Evolutionary conservation across 495 filamentous ascomycete genomes (phyloP).

Genomic region (Platismatia glauca): DNA sequence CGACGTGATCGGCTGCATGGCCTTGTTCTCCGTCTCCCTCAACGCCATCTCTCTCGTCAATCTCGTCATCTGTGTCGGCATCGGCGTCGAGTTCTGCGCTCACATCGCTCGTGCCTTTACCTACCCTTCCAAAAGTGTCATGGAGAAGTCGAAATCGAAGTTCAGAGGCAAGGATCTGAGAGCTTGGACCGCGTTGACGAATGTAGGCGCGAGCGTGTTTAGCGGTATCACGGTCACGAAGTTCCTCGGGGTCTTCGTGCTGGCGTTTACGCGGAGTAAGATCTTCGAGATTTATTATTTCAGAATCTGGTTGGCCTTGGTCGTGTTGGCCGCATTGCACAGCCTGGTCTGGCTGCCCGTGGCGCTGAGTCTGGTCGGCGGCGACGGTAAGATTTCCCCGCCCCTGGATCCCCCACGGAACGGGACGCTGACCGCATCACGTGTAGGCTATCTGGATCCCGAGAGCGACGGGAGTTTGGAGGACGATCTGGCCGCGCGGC

Average conservation of each 20-base stretch:
- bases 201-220: conserved; percentile 89
- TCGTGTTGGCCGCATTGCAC: conserved; percentile 80
- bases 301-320: conserved; percentile 85
- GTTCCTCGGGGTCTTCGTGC: conserved; percentile 78
- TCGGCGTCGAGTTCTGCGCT: conserved; percentile 93
- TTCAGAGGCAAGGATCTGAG: conserved; percentile 56
- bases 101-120: conserved; percentile 94
- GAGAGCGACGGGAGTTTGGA: conserved; percentile 77
- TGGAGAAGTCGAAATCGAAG: conserved; percentile 51
- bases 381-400: conserved; percentile 50
- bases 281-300: conserved; percentile 99
- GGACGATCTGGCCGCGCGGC: conserved; percentile 59
- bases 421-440: conserved; percentile 14
- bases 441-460: conserved; percentile 71
- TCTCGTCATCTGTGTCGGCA: conserved; percentile 91
- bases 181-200: conserved; percentile 84
- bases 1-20: conserved; percentile 95
- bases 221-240: conserved; percentile 96
- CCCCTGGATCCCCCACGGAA: background rate
- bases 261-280: conserved; percentile 92
- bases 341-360: conserved; percentile 89
- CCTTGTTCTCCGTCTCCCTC: conserved; percentile 75
- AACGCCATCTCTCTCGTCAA: conserved; percentile 98
- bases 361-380: conserved; percentile 75
- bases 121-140: conserved; percentile 69